Evolutionary conservation across 1,139 yeast species (phyloP).

Genomic region (Pichia sp.): DNA sequence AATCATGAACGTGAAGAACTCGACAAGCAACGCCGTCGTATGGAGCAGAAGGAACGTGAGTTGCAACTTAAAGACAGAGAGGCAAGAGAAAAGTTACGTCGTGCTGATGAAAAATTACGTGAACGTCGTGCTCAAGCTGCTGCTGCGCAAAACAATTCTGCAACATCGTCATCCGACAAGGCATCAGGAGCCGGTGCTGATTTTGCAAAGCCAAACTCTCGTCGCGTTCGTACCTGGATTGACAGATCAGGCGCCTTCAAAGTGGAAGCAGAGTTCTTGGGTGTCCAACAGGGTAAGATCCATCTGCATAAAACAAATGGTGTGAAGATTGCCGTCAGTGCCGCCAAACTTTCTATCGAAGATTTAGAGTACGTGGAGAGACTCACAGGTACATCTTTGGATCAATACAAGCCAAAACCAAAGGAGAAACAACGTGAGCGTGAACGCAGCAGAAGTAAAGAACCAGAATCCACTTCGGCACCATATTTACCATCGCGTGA

Average conservation of each 20-base stretch:
- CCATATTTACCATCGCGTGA: conserved; percentile 17
- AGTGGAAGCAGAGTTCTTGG: conserved; percentile 94
- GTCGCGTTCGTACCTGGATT: conserved; percentile 91
- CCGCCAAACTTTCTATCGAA: conserved; percentile 69
- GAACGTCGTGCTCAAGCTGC: conserved; percentile 19
- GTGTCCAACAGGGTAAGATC: conserved; percentile 87
- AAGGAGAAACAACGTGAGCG: background rate
- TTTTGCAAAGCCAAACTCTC: conserved; percentile 64
- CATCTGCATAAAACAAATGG: conserved; percentile 94
- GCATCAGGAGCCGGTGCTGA: conserved; percentile 16
- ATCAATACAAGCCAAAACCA: conserved; percentile 37
- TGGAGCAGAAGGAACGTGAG: conserved; percentile 25
- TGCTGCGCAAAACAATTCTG: conserved; percentile 15
- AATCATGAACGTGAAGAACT: conserved; percentile 24
- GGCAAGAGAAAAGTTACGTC: conserved; percentile 29
- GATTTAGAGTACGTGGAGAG: conserved; percentile 91
- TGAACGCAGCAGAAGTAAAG: no score
- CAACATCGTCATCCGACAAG: conserved; percentile 14
- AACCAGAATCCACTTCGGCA: no score
- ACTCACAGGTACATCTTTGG: conserved; percentile 74
- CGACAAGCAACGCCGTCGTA: conserved; percentile 25
- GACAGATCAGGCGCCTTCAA: conserved; percentile 91
- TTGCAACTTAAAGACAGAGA: conserved; percentile 24
- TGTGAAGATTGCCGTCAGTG: conserved; percentile 94
- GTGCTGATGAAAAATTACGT: conserved; percentile 37